Base-by-base conservation (phyloP, 1,139 yeast species). In the Candida neerlandica region DNA sequence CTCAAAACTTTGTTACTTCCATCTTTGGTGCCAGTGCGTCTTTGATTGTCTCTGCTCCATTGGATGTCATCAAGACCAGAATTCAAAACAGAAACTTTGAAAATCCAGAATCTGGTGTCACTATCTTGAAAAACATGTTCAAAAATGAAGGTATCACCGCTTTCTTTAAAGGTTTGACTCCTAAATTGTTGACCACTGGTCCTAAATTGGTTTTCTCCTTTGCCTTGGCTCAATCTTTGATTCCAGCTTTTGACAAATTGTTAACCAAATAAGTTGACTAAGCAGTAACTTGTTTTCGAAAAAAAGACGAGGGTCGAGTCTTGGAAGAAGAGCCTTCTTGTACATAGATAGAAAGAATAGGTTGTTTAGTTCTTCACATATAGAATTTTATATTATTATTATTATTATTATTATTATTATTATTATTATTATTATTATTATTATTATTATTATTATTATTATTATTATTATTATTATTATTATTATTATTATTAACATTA, bases 1-100 rank as follows among this genome's bases (percentile, higher is more conserved):
- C 82, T 47, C 98, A 94, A 73, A 94, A 94, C 77, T 92, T 94
- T 65, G 80, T 94, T 55, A 89, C 98, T 29, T 94, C 99, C n/a
- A 91, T 92, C 61, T 86, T 87, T 63, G 99, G 99, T 70, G 99
- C 99, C 30, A 89, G 96, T 52, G 96, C 99, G 33, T 92, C 98
- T 23, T 81, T 94, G 71, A 89, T 94, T 66, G 98, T 94, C 34
- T 87, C 96, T 61, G 99, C 99, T 49, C 99, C 99, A 49, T 81
- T 94, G 64, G 99, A 94, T 66, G 99, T 94, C 54, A 94, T 94
- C 72, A 94, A 94, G 81, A 94, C 99, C 55, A 88, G 99, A 79
- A 94, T 94, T 64, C 99, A 94, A 76, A 94, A 94, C 80, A 86
- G 84, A 72, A 90, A 88, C 78, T 94, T 95, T 64, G 98, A 94